phyloP scores from a whole-genome alignment of 768 basidiomycete genomes.

The Gloeophyllum trabeum region DNA sequence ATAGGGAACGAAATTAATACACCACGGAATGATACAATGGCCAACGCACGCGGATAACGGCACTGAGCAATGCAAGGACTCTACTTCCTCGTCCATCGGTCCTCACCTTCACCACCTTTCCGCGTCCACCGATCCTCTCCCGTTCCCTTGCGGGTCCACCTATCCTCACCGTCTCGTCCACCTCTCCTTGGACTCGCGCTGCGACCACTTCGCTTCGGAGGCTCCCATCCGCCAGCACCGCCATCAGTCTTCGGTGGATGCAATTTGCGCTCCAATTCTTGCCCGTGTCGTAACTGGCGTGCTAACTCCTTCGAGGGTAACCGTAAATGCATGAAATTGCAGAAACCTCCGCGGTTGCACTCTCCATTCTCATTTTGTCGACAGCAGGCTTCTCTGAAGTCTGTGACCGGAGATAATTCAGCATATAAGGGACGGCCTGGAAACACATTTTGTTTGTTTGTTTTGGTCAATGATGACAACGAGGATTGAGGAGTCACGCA shows the following conservation, averaged over 20 bases:
- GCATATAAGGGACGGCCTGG: conserved; percentile 88
- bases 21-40: too few relatives aligned
- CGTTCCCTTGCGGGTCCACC: conserved; percentile 56
- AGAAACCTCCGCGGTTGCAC: conserved; percentile 96
- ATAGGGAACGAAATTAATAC: too few relatives aligned
- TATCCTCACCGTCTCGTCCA: conserved; percentile 57
- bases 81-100: not conserved
- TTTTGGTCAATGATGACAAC: conserved; percentile 4
- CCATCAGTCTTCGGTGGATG: conserved; percentile 53
- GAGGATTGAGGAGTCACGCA: conserved; percentile 24
- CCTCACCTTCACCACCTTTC: conserved; percentile 9
- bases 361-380: conserved; percentile 98
- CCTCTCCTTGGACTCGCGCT: conserved; percentile 71
- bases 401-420: conserved; percentile 96
- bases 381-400: conserved; percentile 98
- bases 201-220: conserved; percentile 55
- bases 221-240: conserved; percentile 81
- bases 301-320: conserved; percentile 81
- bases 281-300: conserved; percentile 66
- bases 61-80: too few relatives aligned
- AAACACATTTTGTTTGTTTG: too few relatives aligned
- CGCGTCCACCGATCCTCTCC: conserved; percentile 58
- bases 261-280: conserved; percentile 70
- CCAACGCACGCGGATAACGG: too few relatives aligned
- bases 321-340: conserved; percentile 97